Conservation (phyloP, 1,284 basidiomycete species). For the Baeospora myosura region DNA sequence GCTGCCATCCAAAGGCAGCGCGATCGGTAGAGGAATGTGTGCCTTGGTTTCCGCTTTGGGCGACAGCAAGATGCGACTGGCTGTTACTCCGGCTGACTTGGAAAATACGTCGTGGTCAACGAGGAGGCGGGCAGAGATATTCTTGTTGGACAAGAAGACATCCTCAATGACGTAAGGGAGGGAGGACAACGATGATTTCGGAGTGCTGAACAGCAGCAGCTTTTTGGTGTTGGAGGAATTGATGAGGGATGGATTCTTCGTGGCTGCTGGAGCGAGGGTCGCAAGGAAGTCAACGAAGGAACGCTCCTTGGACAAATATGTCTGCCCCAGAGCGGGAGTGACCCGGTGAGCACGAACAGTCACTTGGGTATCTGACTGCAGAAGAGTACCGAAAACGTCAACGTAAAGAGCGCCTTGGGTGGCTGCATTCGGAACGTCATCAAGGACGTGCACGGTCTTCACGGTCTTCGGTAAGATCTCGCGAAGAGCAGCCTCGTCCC, state of each 20-base stretch:
- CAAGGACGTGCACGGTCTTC: conserved; percentile 59
- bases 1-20: conserved; percentile 43
- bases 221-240: conserved; percentile 37
- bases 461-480: conserved; percentile 50
- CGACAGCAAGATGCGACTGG: conserved; percentile 53
- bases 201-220: conserved; percentile 56
- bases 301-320: conserved; percentile 40
- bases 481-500: conserved; percentile 59
- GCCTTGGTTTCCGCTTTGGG: conserved; percentile 29
- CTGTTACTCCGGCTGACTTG: conserved; percentile 57
- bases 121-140: conserved; percentile 50
- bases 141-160: conserved; percentile 45
- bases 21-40: conserved; percentile 40
- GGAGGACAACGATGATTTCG: conserved; percentile 43
- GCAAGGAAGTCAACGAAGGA: conserved; percentile 41
- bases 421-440: conserved; percentile 61
- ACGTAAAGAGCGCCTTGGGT: conserved; percentile 62
- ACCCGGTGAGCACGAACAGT: conserved; percentile 52
- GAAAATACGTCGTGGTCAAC: conserved; percentile 65
- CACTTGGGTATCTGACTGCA: conserved; percentile 34
- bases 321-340: conserved; percentile 46
- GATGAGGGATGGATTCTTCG: conserved; percentile 14
- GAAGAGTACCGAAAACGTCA: conserved; percentile 63
- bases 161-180: conserved; percentile 50
- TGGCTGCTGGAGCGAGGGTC: conserved; percentile 20